Percentiles rank a stretch among this genome's conserved stretches.
Conservation (phyloP, 2,329 filamentous ascomycete species). For the Aspergillus quadrilineatus region DNA sequence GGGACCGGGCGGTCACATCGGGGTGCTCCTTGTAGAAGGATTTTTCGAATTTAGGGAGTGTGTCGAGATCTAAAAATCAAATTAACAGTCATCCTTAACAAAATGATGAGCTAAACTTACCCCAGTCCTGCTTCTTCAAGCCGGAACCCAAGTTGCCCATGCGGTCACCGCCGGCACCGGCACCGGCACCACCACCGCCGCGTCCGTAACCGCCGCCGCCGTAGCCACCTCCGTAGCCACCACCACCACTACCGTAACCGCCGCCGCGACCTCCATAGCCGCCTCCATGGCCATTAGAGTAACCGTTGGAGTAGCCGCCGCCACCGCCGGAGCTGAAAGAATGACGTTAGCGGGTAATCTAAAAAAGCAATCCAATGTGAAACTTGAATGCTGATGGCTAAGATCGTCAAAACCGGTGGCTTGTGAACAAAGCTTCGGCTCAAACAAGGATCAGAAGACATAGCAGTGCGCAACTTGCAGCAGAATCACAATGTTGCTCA, state of each 20-base stretch:
- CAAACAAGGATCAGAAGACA: not conserved
- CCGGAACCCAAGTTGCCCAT: constrained; percentile 89
- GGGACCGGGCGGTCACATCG: constrained; percentile 70
- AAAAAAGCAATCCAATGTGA: not conserved
- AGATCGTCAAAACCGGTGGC: not conserved
- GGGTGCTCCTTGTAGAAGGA: constrained; percentile 97
- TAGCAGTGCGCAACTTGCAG: not conserved
- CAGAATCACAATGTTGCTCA: not conserved
- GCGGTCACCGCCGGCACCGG: constrained; percentile 77
- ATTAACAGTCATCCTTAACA: constrained; percentile 26
- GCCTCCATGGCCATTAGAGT: constrained; percentile 40
- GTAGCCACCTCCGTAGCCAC: constrained; percentile 32
- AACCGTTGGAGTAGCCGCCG: constrained; percentile 52
- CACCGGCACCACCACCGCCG: constrained; percentile 33
- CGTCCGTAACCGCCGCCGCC: constrained; percentile 31
- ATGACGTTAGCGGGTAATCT: not conserved
- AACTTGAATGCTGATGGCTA: not conserved
- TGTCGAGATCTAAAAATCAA: constrained; percentile 62
- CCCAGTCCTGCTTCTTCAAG: constrained; percentile 85
- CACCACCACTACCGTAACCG: constrained; percentile 30
- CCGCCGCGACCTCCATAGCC: constrained; percentile 30
- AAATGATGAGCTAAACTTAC: constrained; percentile 53
- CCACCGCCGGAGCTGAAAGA: constrained; percentile 45
- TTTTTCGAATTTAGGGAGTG: constrained; percentile 96
- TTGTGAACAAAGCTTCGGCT: not conserved